Base-by-base conservation (phyloP, 208 protist species). In the Wallacemonas collosoma region DNA sequence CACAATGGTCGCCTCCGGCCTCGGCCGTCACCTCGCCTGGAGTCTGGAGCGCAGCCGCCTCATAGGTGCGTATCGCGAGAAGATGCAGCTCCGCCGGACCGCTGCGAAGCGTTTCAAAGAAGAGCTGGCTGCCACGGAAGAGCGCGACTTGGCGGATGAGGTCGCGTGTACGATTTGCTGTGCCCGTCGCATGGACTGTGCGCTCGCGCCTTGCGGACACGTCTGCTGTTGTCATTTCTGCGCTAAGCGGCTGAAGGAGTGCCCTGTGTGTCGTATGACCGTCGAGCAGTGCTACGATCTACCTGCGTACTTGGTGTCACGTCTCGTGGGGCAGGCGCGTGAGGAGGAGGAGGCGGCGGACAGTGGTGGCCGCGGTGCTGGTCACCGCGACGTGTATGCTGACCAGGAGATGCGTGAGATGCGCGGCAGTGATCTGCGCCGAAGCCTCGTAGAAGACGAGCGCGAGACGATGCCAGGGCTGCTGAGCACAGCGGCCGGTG, bases 101-200 rank as follows among this genome's bases (percentile, higher is more conserved):
- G 77, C 81, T 53, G 77, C 73, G 50, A 70, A 62, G 17, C 69
- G 75, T 41, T 86, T 76, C 45, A 67, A 74, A 51, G 61, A 71
- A 55, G 74, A 81, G 57, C 65, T 86, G 11, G 73, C 67, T 0
- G 76, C 68, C 9, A 86, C 77, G 12, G 78, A 82, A 64, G 68
- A 61, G 47, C 64, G 54, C 15, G 64, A 82, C 35, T 15, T 65
- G 35, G 45, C 55, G 35, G 79, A 83, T 43, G 54, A 39, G 53
- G 79, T 76, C n/a, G 73, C 68, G 3, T 88, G 83, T 54, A 77
- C 80, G 39, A 80, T 88, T 7, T 88, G 83, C 75, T 88, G 73
- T 40, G 76, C 76, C 11, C 75, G 80, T 9, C 72, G 71, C 60
- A 77, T 88, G 43, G 80, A 88, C 68, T 75, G 75, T 35, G 83